Evolutionary conservation across 148 eudicot species (phyloP).

Genomic region (Diospyros lotus): DNA sequence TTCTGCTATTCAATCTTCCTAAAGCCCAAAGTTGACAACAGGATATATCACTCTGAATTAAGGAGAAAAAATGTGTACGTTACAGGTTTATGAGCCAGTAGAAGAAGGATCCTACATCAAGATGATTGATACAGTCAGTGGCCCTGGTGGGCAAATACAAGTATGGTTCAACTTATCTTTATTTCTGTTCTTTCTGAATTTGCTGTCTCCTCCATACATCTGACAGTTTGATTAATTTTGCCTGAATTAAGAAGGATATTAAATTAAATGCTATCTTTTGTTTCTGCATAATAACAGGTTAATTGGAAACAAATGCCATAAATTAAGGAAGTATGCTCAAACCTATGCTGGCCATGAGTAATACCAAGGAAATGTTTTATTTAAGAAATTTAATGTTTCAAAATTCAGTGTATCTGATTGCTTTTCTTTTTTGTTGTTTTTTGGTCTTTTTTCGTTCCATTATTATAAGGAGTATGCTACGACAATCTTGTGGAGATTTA

Average conservation of each 20-base stretch:
- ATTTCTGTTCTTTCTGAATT: not conserved
- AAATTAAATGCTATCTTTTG: not conserved
- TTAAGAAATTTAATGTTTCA: not conserved
- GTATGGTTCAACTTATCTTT: constrained; percentile 32
- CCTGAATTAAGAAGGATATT: no score
- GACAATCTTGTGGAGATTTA: not conserved
- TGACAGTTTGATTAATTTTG: not conserved
- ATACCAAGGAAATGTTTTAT: not conserved
- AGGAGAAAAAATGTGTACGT: constrained; percentile 5
- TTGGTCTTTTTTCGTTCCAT: not conserved
- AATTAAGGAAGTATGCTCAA: constrained; percentile 5
- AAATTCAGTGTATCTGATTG: not conserved
- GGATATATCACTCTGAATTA: no score
- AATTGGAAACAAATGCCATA: not conserved
- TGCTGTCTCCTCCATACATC: not conserved
- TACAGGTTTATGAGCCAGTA: constrained; percentile 91
- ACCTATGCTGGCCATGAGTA: constrained; percentile 1
- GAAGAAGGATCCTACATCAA: constrained; percentile 98
- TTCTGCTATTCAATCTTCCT: constrained; percentile 10
- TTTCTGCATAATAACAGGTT: not conserved
- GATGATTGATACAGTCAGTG: constrained; percentile 94
- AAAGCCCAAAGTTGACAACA: not conserved
- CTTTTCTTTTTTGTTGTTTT: no score
- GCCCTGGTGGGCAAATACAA: constrained; percentile 97
- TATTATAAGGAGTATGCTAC: not conserved